Conservation (phyloP, 2,329 filamentous ascomycete genomes). For the Sclerotinia sclerotiorum region DNA sequence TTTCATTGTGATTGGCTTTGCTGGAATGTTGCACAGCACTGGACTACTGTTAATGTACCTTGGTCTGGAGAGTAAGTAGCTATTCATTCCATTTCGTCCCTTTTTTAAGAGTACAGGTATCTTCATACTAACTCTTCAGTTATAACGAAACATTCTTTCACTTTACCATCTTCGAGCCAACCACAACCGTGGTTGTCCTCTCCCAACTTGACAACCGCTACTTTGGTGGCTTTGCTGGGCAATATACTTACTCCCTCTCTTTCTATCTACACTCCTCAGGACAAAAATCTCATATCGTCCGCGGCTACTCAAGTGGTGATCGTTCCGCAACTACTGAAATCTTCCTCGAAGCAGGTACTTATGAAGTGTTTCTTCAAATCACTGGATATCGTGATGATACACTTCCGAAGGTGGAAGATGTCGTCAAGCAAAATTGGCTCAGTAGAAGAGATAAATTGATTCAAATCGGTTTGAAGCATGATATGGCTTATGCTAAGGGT, state of each 20-base stretch:
- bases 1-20: conserved; percentile 48
- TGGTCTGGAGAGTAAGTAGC: conserved; percentile 49
- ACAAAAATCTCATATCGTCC: conserved; percentile 56
- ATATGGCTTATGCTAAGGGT: conserved; percentile 58
- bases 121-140: conserved; percentile 31
- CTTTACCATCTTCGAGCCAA: conserved; percentile 53
- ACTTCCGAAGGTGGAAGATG: conserved; percentile 44
- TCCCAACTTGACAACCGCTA: conserved; percentile 58
- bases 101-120: too few species aligned
- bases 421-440: conserved; percentile 52
- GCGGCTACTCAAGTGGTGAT: conserved; percentile 46
- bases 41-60: conserved; percentile 59
- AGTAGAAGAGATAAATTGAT: conserved; percentile 54
- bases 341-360: conserved; percentile 54
- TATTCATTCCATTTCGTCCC: background rate
- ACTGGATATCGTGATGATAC: conserved; percentile 48
- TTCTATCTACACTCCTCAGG: conserved; percentile 49
- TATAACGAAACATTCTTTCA: conserved; percentile 60
- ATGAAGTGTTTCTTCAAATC: conserved; percentile 55
- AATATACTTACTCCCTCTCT: conserved; percentile 50
- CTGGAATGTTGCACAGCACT: conserved; percentile 59
- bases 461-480: conserved; percentile 56
- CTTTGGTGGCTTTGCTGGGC: conserved; percentile 58
- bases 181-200: conserved; percentile 56
- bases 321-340: conserved; percentile 58